Evolutionary conservation across 306 rosid genomes (phyloP).

Genomic region (Pterocarpus santalinus): DNA sequence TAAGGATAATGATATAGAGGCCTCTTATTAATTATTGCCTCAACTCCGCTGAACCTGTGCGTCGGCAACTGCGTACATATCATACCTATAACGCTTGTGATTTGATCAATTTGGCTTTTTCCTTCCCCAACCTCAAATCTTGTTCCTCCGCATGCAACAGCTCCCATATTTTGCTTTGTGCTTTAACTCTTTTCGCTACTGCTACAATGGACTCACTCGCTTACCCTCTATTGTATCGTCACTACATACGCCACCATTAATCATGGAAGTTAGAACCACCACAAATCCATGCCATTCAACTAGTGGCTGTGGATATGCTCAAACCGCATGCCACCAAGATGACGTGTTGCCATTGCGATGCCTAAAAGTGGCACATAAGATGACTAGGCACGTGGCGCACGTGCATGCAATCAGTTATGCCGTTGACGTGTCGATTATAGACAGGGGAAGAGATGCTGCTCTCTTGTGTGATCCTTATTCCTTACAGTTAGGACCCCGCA

Average conservation of each 20-base stretch:
- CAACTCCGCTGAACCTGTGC: not conserved
- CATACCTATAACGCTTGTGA: not conserved
- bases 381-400: slow-evolving; percentile 37
- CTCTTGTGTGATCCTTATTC: not conserved
- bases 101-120: not conserved
- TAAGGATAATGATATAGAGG: not conserved
- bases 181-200: not conserved
- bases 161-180: not conserved
- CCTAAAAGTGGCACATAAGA: slow-evolving; percentile 22
- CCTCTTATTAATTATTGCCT: not conserved
- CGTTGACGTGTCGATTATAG: not conserved
- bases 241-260: not conserved
- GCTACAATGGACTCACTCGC: not conserved
- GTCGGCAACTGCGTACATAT: not conserved
- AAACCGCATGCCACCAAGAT: not conserved
- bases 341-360: slow-evolving; percentile 20
- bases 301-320: not conserved
- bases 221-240: not conserved
- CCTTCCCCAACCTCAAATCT: not conserved
- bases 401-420: slow-evolving; percentile 6
- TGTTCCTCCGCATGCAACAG: not conserved
- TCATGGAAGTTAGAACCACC: not conserved
- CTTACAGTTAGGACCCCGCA: not conserved
- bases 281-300: not conserved
- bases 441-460: not conserved